Base-by-base conservation (phyloP, 768 basidiomycete genomes). In the Leccinellum rugosiceps region DNA sequence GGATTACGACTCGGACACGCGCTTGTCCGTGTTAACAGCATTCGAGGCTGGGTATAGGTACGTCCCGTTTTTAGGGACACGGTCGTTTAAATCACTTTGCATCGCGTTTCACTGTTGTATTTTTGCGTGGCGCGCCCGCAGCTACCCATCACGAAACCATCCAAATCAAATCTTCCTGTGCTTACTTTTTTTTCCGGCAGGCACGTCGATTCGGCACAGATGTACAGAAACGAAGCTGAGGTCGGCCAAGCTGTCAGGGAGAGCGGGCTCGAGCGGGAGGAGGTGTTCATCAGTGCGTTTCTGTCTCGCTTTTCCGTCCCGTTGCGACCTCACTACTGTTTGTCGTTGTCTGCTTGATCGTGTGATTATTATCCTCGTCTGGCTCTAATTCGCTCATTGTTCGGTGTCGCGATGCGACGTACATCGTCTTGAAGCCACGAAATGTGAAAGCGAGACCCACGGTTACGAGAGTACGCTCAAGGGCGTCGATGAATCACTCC, bases 171-270 rank as follows among this genome's bases (percentile, higher is more conserved):
- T 52, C n/a, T 32, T 2, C 23, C 9, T 34, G 43, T 45, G n/a
- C 9, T 14, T 14, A 25, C 45, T 3, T 21, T 9, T n/a, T n/a
- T 35, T 10, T 4, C 5, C 19, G 11, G 6, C 54, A 88, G 89
- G 54, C 90, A 88, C 56, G 74, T 91, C 46, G 90, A 92, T 68
- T 81, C 86, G 1, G 90, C 90, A 1, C 86, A 86, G 59, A 74
- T 76, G 38, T 92, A 91, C 67, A 74, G 72, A 55, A 89, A 88
- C 58, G 87, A 90, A 66, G 77, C 76, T 6, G 75, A 75, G 14
- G 87, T 88, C 17, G 85, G 83, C 1, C 76, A 79, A 26, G 86
- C 85, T 2, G 67, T 87, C 23, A 73, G 75, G 57, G 83, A 83
- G 53, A 83, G 81, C 49, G 82, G 80, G 1, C 54, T 91, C 11